A percentile compares a stretch with the other conserved stretches of the same genome.
Conservation (phyloP, 192 early-diverging fungal species). For the Phycomyces nitens region DNA sequence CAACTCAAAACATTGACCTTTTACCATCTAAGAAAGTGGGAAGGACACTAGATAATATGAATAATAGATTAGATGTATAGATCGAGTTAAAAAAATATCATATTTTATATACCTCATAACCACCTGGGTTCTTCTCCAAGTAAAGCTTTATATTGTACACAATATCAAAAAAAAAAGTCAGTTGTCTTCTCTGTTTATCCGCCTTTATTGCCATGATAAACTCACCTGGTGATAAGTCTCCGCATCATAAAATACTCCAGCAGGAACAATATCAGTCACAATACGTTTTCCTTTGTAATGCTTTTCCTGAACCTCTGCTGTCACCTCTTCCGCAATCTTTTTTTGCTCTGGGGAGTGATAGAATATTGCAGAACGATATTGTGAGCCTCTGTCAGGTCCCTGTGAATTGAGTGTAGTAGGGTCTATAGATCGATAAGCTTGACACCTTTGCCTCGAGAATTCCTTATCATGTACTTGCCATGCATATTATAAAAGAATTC, state of each 20-base stretch:
- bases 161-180: too few species aligned
- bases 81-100: not conserved
- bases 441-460: not conserved
- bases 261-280: slow-evolving; percentile 68
- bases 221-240: slow-evolving; percentile 74
- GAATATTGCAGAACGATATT: slow-evolving; percentile 87
- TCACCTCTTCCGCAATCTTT: slow-evolving; percentile 68
- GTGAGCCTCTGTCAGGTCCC: slow-evolving; percentile 80
- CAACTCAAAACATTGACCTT: too few species aligned
- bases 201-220: too few species aligned
- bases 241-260: slow-evolving; percentile 73
- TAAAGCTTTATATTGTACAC: slow-evolving; percentile 8
- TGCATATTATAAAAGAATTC: slow-evolving; percentile 83
- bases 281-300: slow-evolving; percentile 54
- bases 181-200: too few species aligned
- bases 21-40: slow-evolving; percentile 40
- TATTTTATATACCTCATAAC: slow-evolving; percentile 54
- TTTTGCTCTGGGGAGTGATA: slow-evolving; percentile 77
- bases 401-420: slow-evolving; percentile 85
- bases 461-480: slow-evolving; percentile 10
- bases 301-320: slow-evolving; percentile 58
- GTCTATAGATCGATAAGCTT: slow-evolving; percentile 40
- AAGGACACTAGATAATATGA: slow-evolving; percentile 30
- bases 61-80: not conserved
- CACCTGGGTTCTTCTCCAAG: slow-evolving; percentile 60